Evolutionary conservation across 2,329 filamentous ascomycete species (phyloP), one percentile per base, ranked within the genome.

Genomic region (Ophiostoma perfectum): DNA sequence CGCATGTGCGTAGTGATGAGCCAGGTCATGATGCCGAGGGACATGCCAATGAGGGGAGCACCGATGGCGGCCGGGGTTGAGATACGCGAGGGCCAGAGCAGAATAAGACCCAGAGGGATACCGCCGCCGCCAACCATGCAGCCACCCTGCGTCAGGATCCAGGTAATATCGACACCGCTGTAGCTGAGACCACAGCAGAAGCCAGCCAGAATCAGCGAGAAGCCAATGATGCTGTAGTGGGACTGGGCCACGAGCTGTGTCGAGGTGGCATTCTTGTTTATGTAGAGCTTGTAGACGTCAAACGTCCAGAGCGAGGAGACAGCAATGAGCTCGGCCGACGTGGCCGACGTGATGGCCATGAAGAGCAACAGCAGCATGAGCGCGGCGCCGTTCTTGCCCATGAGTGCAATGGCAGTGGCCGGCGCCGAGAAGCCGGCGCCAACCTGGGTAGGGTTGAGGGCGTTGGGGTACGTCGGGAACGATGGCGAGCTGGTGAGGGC

Each of bases 341-440:
- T 80, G 0, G 78, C 78, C 4, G 75, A 77, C 0, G 81, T 82
- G 5, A 81, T 79, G 4, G 80, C 80, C 81, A 82, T 82, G 75
- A 82, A 82, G 0, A 82, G 75, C 16, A 81, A 75, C 4, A 82
- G 72, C 12, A 79, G 73, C 71, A 79, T 71, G 11, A 77, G 72
- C 1, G 73, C 75, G 0, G 77, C 75, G 1, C 77, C 78, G n/a
- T 75, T 75, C 47, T 72, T 75, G 0, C 78, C 77, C 1, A 80
- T 73, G 5, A 81, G 72, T 0, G 78, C 76, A 52, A 77, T 74
- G 9, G 77, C 76, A 8, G 72, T 73, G 3, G 75, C 75, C 1
- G 77, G 77, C 0, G 74, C 71, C 8, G 73, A 74, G 5, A 77
- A 72, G 1, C 78, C 79, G 1, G 75, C 74, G 45, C 74, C 73